A percentile compares a stretch with the other conserved stretches of the same genome.
These are phyloP conservation scores for Globisporangium apiculatum DNA, from an alignment of 352 stramenopile species.

Conservation along the genomic window DNA sequence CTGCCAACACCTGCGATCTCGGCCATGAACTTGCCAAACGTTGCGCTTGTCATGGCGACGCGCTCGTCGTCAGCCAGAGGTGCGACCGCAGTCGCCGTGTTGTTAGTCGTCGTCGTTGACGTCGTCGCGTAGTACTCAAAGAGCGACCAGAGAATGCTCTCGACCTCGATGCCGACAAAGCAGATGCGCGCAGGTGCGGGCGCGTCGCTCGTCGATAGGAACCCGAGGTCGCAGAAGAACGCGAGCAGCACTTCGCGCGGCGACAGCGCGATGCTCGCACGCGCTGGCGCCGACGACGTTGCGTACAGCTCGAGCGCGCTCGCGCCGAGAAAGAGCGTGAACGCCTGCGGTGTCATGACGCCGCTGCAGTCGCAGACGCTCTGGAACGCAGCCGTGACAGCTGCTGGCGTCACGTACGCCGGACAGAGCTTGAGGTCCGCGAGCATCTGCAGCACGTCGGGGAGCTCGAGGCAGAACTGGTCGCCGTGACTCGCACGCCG, in stretches of 20 bases:
- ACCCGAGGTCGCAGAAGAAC: conserved; percentile 59
- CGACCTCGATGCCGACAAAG: conserved; percentile 60
- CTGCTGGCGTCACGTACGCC: conserved; percentile 36
- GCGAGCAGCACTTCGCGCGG: conserved; percentile 56
- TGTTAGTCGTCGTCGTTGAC: background rate
- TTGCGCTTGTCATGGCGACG: conserved; percentile 37
- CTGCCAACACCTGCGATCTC: conserved; percentile 42
- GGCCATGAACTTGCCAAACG: conserved; percentile 57
- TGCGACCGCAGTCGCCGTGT: background rate
- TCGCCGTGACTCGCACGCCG: conserved; percentile 27
- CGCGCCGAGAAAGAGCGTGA: conserved; percentile 53
- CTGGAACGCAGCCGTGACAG: conserved; percentile 42
- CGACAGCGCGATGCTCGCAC: conserved; percentile 25
- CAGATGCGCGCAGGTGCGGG: conserved; percentile 30
- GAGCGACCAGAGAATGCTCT: conserved; percentile 69
- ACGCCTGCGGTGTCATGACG: conserved; percentile 31
- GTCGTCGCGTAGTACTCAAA: conserved; percentile 68
- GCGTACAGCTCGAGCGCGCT: conserved; percentile 57
- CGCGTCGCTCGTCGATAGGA: conserved; percentile 39
- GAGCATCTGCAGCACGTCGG: conserved; percentile 40
- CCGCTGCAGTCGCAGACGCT: conserved; percentile 25
- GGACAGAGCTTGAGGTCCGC: conserved; percentile 60
- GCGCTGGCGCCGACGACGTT: conserved; percentile 11
- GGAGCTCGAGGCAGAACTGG: conserved; percentile 35
- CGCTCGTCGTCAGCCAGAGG: conserved; percentile 18